Conservation (phyloP, 208 protist species). For the Leptomonas seymouri region DNA sequence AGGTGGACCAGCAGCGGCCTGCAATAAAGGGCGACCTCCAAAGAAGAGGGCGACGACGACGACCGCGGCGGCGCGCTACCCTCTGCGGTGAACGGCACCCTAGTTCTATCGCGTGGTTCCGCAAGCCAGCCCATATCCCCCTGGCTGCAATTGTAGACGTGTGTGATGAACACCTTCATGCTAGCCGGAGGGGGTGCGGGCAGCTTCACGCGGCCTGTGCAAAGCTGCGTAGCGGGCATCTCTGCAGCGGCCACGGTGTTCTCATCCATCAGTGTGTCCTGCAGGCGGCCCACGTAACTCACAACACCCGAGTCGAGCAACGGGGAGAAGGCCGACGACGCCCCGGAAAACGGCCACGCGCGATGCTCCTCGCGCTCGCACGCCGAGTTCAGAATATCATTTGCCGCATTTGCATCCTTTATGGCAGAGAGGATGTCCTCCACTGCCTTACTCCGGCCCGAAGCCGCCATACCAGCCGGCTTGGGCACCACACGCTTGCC, state of each 20-base stretch:
- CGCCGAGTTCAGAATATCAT: constrained; percentile 4
- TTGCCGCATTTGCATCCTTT: not conserved
- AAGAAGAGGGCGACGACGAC: not conserved
- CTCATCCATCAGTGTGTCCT: not conserved
- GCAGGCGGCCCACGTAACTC: not conserved
- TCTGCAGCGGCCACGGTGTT: not conserved
- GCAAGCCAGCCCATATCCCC: constrained; percentile 2
- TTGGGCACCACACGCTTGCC: not conserved
- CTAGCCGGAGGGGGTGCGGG: not conserved
- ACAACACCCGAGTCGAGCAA: not conserved
- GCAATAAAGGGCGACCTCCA: constrained; percentile 28
- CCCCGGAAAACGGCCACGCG: not conserved
- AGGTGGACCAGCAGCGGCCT: constrained; percentile 25
- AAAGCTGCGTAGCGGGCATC: not conserved
- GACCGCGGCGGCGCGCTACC: not conserved
- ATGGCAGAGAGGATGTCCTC: constrained; percentile 1
- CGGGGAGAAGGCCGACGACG: not conserved
- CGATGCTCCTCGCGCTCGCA: constrained; percentile 14
- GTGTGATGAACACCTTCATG: constrained; percentile 13
- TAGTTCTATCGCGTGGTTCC: not conserved
- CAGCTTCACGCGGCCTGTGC: not conserved
- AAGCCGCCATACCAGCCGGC: not conserved
- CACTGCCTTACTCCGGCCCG: constrained; percentile 11
- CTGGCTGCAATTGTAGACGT: constrained; percentile 22
- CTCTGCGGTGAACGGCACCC: too few relatives aligned